These are phyloP conservation scores for Fragaria nilgerrensis DNA, from an alignment of 306 rosid species.

Conservation along the genomic window DNA sequence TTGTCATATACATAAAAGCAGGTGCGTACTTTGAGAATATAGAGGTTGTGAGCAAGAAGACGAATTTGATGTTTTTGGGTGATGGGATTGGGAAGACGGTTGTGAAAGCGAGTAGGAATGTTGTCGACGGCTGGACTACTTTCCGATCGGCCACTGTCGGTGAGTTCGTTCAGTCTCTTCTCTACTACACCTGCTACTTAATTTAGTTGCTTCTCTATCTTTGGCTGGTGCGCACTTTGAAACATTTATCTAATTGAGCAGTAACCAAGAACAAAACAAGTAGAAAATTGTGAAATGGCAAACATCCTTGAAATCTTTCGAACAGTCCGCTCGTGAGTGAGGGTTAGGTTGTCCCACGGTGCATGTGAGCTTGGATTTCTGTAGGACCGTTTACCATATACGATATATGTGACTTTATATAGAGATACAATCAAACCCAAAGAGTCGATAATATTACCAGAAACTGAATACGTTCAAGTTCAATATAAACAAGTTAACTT, in stretches of 20 bases:
- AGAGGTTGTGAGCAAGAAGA: slow-evolving; percentile 64
- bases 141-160: slow-evolving; percentile 89
- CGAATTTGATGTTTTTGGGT: slow-evolving; percentile 71
- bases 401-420: no score
- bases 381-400: neutral
- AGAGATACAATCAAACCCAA: neutral
- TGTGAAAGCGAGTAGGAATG: slow-evolving; percentile 73
- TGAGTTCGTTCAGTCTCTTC: slow-evolving; percentile 9
- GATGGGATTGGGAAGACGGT: slow-evolving; percentile 82
- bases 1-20: slow-evolving; percentile 67
- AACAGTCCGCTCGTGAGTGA: neutral
- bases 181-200: neutral
- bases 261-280: neutral
- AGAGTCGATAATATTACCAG: neutral
- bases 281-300: neutral
- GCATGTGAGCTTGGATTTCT: neutral
- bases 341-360: neutral
- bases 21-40: slow-evolving; percentile 90
- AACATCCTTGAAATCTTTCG: neutral
- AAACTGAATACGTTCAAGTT: neutral
- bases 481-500: neutral
- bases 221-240: neutral
- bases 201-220: neutral
- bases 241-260: neutral
- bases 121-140: slow-evolving; percentile 85